These are phyloP conservation scores for Fusarium pseudograminearum DNA, from an alignment of 2,329 filamentous ascomycete species.

Conservation along the genomic window DNA sequence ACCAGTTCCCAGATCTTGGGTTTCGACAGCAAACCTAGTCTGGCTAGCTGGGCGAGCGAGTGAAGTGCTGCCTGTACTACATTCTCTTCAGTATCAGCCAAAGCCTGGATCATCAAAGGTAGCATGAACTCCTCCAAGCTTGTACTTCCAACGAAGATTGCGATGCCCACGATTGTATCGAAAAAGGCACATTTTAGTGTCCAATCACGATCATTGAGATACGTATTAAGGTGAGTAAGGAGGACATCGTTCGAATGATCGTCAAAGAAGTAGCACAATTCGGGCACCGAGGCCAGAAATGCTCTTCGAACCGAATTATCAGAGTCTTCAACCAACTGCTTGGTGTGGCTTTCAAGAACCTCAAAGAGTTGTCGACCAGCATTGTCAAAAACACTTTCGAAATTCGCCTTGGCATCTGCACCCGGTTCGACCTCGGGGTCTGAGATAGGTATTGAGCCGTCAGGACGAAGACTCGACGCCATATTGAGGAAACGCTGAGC, in stretches of 20 bases:
- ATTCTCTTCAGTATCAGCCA: constrained; percentile 93
- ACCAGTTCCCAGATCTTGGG: constrained; percentile 89
- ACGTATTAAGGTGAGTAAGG: constrained; percentile 94
- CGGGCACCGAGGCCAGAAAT: constrained; percentile 90
- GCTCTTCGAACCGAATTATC: constrained; percentile 89
- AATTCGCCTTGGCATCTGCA: constrained; percentile 73
- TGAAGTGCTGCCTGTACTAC: constrained; percentile 92
- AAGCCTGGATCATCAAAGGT: constrained; percentile 93
- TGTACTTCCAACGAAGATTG: constrained; percentile 87
- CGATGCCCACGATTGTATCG: constrained; percentile 92
- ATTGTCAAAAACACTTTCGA: constrained; percentile 87
- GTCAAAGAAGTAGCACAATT: constrained; percentile 94
- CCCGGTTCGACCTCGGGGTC: constrained; percentile 85
- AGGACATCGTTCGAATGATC: constrained; percentile 96
- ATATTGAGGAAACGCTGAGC: constrained; percentile 89
- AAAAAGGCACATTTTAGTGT: constrained; percentile 97
- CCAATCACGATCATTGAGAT: constrained; percentile 97
- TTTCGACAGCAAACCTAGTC: constrained; percentile 86
- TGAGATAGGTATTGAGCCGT: constrained; percentile 80
- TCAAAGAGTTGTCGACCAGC: constrained; percentile 85
- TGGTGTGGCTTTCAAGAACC: constrained; percentile 88
- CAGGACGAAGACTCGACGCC: constrained; percentile 86
- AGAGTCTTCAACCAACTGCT: constrained; percentile 86
- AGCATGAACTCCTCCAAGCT: constrained; percentile 95
- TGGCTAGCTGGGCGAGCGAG: constrained; percentile 88